These are phyloP conservation scores for Leptographium radiaticola DNA, from an alignment of 2,329 filamentous ascomycete genomes.

Conservation along the genomic window DNA sequence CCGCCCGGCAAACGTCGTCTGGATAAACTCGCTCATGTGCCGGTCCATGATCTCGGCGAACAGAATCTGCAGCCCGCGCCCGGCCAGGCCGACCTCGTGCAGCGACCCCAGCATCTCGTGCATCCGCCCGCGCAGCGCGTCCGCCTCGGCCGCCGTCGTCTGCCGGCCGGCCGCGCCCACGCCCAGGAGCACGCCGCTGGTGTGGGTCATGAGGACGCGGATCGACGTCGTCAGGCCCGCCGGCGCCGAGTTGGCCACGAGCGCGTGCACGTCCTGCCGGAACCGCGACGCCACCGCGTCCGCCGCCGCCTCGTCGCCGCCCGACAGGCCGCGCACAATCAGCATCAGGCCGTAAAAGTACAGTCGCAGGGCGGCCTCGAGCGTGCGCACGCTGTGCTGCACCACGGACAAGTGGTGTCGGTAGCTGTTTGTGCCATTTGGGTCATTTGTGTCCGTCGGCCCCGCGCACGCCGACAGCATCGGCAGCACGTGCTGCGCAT, in stretches of 20 bases:
- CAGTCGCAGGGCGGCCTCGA: conserved; percentile 46
- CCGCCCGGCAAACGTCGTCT: conserved; percentile 46
- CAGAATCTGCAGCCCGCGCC: conserved; percentile 54
- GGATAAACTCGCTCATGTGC: conserved; percentile 51
- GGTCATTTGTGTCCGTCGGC: background rate
- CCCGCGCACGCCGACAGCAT: conserved; percentile 32
- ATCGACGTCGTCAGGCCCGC: conserved; percentile 40
- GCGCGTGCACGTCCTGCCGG: conserved; percentile 46
- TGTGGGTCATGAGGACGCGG: conserved; percentile 36
- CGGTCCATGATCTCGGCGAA: conserved; percentile 60
- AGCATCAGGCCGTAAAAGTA: conserved; percentile 42
- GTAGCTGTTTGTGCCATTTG: conserved; percentile 14
- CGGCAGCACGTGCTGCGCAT: conserved; percentile 45
- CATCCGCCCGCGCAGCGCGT: conserved; percentile 33
- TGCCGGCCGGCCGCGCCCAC: conserved; percentile 15
- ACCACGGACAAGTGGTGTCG: conserved; percentile 33
- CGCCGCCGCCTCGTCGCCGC: conserved; percentile 8
- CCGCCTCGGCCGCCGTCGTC: conserved; percentile 16
- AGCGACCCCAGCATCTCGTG: conserved; percentile 45
- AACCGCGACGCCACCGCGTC: conserved; percentile 32
- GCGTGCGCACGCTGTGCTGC: conserved; percentile 36
- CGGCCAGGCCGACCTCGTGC: conserved; percentile 52
- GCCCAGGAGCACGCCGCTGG: conserved; percentile 37
- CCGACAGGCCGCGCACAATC: conserved; percentile 33
- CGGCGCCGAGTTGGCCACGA: conserved; percentile 51